Percentiles rank a stretch among this genome's conserved stretches.
Conservation (phyloP, 2,329 filamentous ascomycete species). For the Tothia fuscella region DNA sequence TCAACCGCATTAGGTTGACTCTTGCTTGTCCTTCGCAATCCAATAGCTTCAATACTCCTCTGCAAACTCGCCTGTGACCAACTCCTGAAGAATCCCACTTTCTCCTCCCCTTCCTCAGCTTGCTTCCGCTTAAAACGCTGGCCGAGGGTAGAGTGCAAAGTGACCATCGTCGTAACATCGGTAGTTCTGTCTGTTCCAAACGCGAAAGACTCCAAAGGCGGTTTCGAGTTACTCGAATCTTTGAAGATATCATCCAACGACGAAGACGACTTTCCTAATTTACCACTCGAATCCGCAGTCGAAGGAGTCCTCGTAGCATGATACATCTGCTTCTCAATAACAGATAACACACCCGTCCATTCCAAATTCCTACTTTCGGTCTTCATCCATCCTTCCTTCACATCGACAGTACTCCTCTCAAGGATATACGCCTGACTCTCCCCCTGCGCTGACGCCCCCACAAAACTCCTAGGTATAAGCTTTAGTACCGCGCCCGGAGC, state of each 20-base stretch:
- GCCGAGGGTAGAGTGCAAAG: slow-evolving; percentile 60
- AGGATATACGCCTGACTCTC: slow-evolving; percentile 70
- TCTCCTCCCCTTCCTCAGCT: slow-evolving; percentile 34
- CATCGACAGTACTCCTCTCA: slow-evolving; percentile 67
- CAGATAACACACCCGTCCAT: slow-evolving; percentile 67
- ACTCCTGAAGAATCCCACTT: slow-evolving; percentile 44
- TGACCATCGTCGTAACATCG: slow-evolving; percentile 61
- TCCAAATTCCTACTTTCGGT: slow-evolving; percentile 73
- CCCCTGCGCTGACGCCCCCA: slow-evolving; percentile 45
- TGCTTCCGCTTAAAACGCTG: slow-evolving; percentile 45
- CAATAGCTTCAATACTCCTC: slow-evolving; percentile 67
- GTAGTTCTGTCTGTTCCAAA: slow-evolving; percentile 33
- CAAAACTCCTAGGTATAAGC: slow-evolving; percentile 56
- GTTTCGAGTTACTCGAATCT: background rate
- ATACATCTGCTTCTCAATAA: slow-evolving; percentile 62
- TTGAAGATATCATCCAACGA: background rate
- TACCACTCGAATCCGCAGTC: too few relatives aligned
- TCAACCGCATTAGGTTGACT: slow-evolving; percentile 71
- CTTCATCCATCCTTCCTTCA: slow-evolving; percentile 70
- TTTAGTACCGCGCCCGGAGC: slow-evolving; percentile 64
- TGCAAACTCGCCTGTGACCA: slow-evolving; percentile 64
- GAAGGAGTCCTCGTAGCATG: slow-evolving; percentile 21
- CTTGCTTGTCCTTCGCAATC: slow-evolving; percentile 63
- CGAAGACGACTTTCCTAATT: too few relatives aligned
- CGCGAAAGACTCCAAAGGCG: background rate